Base-by-base conservation (phyloP, 345 rosid species). In the Gossypioides kirkii region DNA sequence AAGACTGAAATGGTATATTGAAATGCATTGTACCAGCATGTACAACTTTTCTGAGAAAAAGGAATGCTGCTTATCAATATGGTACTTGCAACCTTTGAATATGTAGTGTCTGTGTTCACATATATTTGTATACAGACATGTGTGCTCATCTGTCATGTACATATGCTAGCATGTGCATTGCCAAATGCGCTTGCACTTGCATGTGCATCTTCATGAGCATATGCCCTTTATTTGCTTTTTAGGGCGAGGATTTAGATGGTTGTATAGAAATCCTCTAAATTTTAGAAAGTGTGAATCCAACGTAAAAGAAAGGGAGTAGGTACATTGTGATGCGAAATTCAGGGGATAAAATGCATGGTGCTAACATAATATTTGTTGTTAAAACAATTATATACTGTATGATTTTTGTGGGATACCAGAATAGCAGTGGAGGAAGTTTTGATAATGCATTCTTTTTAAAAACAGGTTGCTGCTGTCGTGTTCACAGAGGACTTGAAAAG, bases 401-500 rank as follows among this genome's bases (percentile, higher is more conserved):
- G 36, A 12, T 6, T 11, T 43, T 45, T 63, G 47, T 41, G 28
- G 49, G 50, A 14, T n/a, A 16, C 67, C 16, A 18, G 12, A 43
- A 41, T 41, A 45, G 36, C 50, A 18, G 13, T 65, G 70, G 55
- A 23, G 55, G 53, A 66, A 66, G 54, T 46, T 63, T 45, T 46
- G 70, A 42, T 67, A 77, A 56, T 70, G 72, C 59, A 60, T 78
- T 80, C 63, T 78, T 64, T 78, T 59, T 76, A 22, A 38, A 20
- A 38, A 81, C 83, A 94, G 97, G 94, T 94, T 79, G 96, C 90
- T 81, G 97, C 98, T 73, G 86, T 91, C 77, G 97, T 94, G 69
- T 91, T 94, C 81, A 89, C 98, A 3, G 97, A 94, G 86, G 97
- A 94, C 83, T 82, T 94, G 77, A 94, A 94, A 80, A 84, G 90